phyloP scores from a whole-genome alignment of 345 rosid species.

The Barbarea vulgaris region DNA sequence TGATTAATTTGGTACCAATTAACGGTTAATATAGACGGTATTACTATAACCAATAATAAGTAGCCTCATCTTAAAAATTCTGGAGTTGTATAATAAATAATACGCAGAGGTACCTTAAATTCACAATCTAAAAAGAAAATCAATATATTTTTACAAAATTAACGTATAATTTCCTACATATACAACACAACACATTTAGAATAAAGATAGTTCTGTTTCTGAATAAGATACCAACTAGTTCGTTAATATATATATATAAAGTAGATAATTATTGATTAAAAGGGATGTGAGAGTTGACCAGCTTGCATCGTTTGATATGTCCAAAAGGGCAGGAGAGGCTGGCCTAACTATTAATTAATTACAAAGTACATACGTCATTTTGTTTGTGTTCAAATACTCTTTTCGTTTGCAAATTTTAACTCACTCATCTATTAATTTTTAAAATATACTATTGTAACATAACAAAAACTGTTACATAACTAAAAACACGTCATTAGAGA shows the following conservation, averaged over 20 bases:
- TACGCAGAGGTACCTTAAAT: neutral
- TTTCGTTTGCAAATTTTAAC: neutral
- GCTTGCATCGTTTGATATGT: slow-evolving; percentile 32
- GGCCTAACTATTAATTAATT: slow-evolving; percentile 2
- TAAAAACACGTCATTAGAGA: neutral
- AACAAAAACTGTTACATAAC: neutral
- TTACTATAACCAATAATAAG: neutral
- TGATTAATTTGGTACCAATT: neutral
- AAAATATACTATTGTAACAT: neutral
- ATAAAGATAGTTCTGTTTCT: neutral
- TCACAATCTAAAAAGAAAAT: neutral
- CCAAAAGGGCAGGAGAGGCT: slow-evolving; percentile 39
- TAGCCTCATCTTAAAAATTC: neutral
- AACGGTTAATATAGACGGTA: neutral
- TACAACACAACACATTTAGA: neutral
- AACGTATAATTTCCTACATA: neutral
- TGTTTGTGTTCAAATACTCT: neutral
- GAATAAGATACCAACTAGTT: slow-evolving; percentile 14
- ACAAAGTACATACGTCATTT: slow-evolving; percentile 21
- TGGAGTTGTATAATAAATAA: neutral
- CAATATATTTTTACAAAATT: neutral
- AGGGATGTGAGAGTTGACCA: slow-evolving; percentile 40
- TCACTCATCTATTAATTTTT: neutral
- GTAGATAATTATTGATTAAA: slow-evolving; percentile 23
- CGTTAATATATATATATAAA: neutral